Evolutionary conservation across 805 yeast genomes (phyloP).

Genomic region (Blastobotrys chiropterorum): DNA sequence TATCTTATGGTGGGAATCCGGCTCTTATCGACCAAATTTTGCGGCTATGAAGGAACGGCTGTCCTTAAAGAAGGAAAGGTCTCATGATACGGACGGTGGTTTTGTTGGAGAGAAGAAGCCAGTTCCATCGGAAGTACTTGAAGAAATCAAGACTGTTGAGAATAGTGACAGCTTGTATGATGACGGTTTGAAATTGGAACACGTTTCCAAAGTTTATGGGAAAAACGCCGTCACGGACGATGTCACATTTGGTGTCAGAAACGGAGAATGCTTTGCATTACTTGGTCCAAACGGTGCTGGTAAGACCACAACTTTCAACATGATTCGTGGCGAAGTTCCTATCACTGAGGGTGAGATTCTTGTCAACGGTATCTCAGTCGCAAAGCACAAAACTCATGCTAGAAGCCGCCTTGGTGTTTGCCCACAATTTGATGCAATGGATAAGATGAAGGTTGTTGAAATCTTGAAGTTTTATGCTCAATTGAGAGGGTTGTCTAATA

Average conservation of each 20-base stretch:
- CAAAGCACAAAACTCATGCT: slow-evolving; percentile 25
- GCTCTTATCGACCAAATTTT: slow-evolving; percentile 22
- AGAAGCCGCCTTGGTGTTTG: slow-evolving; percentile 33
- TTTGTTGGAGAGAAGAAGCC: slow-evolving; percentile 14
- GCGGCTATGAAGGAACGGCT: not conserved
- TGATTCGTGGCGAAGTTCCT: slow-evolving; percentile 32
- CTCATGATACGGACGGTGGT: slow-evolving; percentile 6
- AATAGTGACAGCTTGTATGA: slow-evolving; percentile 14
- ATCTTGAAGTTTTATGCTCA: slow-evolving; percentile 29
- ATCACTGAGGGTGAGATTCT: slow-evolving; percentile 27
- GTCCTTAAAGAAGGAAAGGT: not conserved
- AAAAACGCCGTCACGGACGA: slow-evolving; percentile 25
- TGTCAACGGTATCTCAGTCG: slow-evolving; percentile 27
- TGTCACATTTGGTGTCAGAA: slow-evolving; percentile 30
- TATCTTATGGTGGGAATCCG: slow-evolving; percentile 33
- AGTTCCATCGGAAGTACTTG: slow-evolving; percentile 21
- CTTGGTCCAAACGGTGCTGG: slow-evolving; percentile 36
- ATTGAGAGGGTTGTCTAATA: slow-evolving; percentile 26
- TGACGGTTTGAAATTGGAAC: slow-evolving; percentile 27
- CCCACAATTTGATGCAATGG: slow-evolving; percentile 36
- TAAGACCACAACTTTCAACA: slow-evolving; percentile 32
- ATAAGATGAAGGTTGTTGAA: slow-evolving; percentile 30
- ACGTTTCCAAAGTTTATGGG: slow-evolving; percentile 26
- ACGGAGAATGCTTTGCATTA: slow-evolving; percentile 32
- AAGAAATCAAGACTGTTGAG: slow-evolving; percentile 25